Conservation (phyloP, 805 yeast genomes). For the Wickerhamiella sergipiensis region DNA sequence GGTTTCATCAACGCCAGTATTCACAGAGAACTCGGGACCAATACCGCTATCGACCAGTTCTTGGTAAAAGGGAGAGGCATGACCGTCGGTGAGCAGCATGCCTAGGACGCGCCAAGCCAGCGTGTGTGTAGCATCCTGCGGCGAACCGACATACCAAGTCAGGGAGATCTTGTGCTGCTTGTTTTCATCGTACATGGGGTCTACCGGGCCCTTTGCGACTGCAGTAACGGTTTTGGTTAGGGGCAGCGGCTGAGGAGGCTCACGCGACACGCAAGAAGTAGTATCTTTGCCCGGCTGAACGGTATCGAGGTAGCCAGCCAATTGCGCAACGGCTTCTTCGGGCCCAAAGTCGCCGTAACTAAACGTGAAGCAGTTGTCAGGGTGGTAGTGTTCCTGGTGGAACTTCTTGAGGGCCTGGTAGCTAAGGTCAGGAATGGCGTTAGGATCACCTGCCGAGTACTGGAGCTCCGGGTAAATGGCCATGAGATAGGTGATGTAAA, state of each 20-base stretch:
- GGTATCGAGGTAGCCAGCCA: constrained; percentile 12
- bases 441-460: constrained; percentile 92
- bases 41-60: constrained; percentile 71
- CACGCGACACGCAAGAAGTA: neutral
- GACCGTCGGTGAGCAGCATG: constrained; percentile 72
- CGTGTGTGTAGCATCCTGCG: constrained; percentile 52
- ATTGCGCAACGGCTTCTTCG: constrained; percentile 14
- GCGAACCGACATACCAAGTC: constrained; percentile 78
- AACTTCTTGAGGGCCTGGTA: constrained; percentile 69
- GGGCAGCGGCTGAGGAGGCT: constrained; percentile 31
- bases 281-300: constrained; percentile 1
- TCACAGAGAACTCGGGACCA: constrained; percentile 77
- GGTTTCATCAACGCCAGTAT: constrained; percentile 74
- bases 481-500: constrained; percentile 73
- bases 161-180: constrained; percentile 68
- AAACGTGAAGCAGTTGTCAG: constrained; percentile 75
- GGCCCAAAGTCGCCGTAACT: constrained; percentile 62
- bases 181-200: constrained; percentile 53
- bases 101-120: constrained; percentile 61
- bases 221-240: constrained; percentile 27
- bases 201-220: constrained; percentile 58
- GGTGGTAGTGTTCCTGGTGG: constrained; percentile 69
- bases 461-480: constrained; percentile 71
- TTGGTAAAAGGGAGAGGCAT: constrained; percentile 79
- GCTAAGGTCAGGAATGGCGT: constrained; percentile 53